Base-by-base conservation (phyloP, 768 basidiomycete genomes). In the Mycena kentingensis region DNA sequence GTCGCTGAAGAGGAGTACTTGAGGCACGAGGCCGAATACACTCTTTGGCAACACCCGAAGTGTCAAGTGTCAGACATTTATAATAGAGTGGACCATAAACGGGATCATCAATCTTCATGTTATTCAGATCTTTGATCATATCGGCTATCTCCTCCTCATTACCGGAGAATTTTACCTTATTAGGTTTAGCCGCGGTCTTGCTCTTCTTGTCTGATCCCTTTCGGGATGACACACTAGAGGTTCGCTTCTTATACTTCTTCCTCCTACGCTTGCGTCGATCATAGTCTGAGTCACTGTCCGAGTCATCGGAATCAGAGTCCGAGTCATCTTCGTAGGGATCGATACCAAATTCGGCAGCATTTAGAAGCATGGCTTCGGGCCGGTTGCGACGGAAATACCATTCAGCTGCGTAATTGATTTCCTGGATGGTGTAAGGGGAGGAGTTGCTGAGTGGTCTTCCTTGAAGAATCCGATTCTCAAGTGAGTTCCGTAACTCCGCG, bases 41-140 rank as follows among this genome's bases (percentile, higher is more conserved):
- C 16, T 32, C 16, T 8, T 5, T 5, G 4, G 19, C 31, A 10
- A 5, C 8, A 8, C 31, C 31, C 8, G 10, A 8, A 32, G 31
- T 32, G 31, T 59, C 54, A 26, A 47, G 7, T 28, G 39, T 46
- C 4, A 41, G 7, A 16, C 42, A 42, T 35, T 46, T 27, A 16
- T 47, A 55, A 25, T 52, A 55, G 2, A 51, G 24, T 5, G 50
- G 16, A n/a, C 31, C 31, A 46, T 60, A 55, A 5, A 37, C 36
- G 3, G 49, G 27, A 21, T 60, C 54, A 1, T 48, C 36, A 0
- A 55, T 6, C 5, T 27, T 29, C 49, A 55, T 60, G 19, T 36
- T 51, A 44, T 44, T 50, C 10, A 55, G 27, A 37, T 55, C 37
- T 4, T 45, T 15, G 7, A 59, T 46, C 1, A 59, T 18, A 5